Evolutionary conservation across 2,329 filamentous ascomycete genomes (phyloP).

Genomic region (Paraphaeosphaeria minitans): DNA sequence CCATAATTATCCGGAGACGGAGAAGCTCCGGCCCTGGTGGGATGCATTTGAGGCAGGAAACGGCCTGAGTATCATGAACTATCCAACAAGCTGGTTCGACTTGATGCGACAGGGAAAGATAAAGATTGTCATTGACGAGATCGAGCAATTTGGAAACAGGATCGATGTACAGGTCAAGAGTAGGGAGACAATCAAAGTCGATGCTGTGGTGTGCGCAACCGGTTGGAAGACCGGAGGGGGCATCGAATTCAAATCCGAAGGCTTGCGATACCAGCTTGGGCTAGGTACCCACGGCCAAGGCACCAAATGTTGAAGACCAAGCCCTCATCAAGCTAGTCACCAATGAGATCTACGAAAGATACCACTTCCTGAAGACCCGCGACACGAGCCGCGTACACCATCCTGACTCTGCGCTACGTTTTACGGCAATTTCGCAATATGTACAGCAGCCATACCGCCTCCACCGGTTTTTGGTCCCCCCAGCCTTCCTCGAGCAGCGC

Average conservation of each 20-base stretch:
- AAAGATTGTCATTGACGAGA: constrained; percentile 60
- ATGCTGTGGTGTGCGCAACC: constrained; percentile 61
- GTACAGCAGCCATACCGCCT: too few species aligned
- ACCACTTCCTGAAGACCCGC: constrained; percentile 25
- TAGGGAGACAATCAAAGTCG: constrained; percentile 51
- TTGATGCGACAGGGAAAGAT: constrained; percentile 61
- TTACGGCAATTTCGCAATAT: too few species aligned
- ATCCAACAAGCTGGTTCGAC: constrained; percentile 61
- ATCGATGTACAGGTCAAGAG: constrained; percentile 56
- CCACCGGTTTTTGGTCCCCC: too few species aligned
- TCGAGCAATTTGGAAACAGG: constrained; percentile 53
- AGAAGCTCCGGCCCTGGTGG: constrained; percentile 51
- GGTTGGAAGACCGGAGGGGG: constrained; percentile 61
- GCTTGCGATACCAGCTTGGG: constrained; percentile 53
- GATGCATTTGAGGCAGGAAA: constrained; percentile 59
- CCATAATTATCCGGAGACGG: constrained; percentile 49
- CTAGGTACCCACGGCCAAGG: constrained; percentile 49
- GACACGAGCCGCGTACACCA: constrained; percentile 24
- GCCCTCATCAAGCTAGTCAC: constrained; percentile 40
- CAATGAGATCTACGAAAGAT: constrained; percentile 17
- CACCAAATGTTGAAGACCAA: constrained; percentile 40
- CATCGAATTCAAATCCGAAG: constrained; percentile 54
- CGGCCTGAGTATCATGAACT: constrained; percentile 66
- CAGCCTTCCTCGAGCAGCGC: too few species aligned
- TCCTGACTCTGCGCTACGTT: constrained; percentile 18